These are phyloP conservation scores for Verbascum thapsus DNA, from an alignment of 257 asterid species.

Conservation along the genomic window DNA sequence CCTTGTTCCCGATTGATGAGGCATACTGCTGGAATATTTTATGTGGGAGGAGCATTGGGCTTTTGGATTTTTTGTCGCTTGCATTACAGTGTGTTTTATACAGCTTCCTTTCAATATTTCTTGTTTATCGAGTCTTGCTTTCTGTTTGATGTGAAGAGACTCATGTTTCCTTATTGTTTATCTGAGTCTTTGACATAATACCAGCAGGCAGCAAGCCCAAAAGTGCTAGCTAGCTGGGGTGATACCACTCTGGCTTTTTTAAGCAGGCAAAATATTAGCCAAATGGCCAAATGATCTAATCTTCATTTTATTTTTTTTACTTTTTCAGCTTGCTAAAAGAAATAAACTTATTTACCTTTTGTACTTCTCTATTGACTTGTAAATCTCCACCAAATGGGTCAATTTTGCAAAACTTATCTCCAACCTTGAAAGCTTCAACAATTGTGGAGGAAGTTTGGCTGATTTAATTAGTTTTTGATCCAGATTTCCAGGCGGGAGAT, in stretches of 20 bases:
- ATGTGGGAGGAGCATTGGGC: slow-evolving; percentile 83
- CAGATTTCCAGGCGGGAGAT: too few species aligned
- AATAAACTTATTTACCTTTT: slow-evolving; percentile 57
- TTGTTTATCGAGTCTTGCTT: neutral
- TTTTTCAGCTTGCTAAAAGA: slow-evolving; percentile 15
- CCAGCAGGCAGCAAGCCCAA: slow-evolving; percentile 14
- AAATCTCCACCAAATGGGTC: slow-evolving; percentile 90
- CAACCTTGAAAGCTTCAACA: slow-evolving; percentile 96
- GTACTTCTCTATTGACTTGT: slow-evolving; percentile 82
- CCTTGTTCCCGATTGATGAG: slow-evolving; percentile 83
- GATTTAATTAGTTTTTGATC: too few species aligned
- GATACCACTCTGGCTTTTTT: slow-evolving; percentile 8
- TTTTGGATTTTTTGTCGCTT: slow-evolving; percentile 91
- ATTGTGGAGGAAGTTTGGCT: too few species aligned
- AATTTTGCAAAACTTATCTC: slow-evolving; percentile 79
- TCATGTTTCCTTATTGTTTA: too few species aligned
- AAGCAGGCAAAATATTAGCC: slow-evolving; percentile 22
- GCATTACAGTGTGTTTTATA: slow-evolving; percentile 63
- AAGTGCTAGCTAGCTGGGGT: slow-evolving; percentile 16
- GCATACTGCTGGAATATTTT: slow-evolving; percentile 81
- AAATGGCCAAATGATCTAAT: slow-evolving; percentile 11
- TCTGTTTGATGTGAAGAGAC: too few species aligned
- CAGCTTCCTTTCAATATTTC: slow-evolving; percentile 8
- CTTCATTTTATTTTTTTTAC: slow-evolving; percentile 1
- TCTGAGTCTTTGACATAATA: too few species aligned